Conservation (phyloP, 495 filamentous ascomycete genomes). For the Aspergillus kassunensis region DNA sequence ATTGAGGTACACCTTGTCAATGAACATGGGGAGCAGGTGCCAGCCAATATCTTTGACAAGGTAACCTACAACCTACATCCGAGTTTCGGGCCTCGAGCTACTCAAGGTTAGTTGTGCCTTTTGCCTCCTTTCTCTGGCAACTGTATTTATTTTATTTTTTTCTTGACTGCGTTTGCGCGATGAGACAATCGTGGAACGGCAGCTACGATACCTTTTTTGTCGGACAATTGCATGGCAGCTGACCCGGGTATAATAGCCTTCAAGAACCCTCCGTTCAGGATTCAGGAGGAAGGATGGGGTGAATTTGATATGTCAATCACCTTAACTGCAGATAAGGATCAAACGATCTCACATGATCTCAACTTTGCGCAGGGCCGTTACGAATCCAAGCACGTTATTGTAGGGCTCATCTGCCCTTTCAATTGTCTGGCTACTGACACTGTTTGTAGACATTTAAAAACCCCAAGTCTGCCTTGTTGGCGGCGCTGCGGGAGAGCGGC, state of each 20-base stretch:
- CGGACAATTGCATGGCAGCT: neutral
- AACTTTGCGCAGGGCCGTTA: conserved; percentile 83
- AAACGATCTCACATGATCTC: conserved; percentile 77
- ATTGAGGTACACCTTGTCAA: conserved; percentile 60
- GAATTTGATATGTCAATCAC: conserved; percentile 96
- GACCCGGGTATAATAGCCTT: conserved; percentile 50
- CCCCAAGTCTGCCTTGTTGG: conserved; percentile 76
- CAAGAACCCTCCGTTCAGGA: conserved; percentile 80
- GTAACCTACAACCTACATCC: conserved; percentile 90
- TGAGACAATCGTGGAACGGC: neutral
- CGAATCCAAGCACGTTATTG: conserved; percentile 75
- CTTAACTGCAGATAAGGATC: conserved; percentile 80
- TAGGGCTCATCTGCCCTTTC: conserved; percentile 30
- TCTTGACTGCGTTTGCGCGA: too few relatives aligned
- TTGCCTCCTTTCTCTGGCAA: neutral
- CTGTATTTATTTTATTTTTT: neutral
- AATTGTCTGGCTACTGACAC: conserved; percentile 1
- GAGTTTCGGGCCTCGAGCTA: conserved; percentile 73
- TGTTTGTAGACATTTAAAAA: conserved; percentile 73
- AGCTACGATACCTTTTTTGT: neutral
- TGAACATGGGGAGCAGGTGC: conserved; percentile 60
- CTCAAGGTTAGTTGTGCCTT: conserved; percentile 62
- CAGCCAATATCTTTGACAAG: conserved; percentile 84
- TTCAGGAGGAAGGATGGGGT: conserved; percentile 94
- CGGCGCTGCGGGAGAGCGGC: conserved; percentile 72